Evolutionary conservation across 805 yeast genomes (phyloP).

Genomic region (Candida ipomoeae): DNA sequence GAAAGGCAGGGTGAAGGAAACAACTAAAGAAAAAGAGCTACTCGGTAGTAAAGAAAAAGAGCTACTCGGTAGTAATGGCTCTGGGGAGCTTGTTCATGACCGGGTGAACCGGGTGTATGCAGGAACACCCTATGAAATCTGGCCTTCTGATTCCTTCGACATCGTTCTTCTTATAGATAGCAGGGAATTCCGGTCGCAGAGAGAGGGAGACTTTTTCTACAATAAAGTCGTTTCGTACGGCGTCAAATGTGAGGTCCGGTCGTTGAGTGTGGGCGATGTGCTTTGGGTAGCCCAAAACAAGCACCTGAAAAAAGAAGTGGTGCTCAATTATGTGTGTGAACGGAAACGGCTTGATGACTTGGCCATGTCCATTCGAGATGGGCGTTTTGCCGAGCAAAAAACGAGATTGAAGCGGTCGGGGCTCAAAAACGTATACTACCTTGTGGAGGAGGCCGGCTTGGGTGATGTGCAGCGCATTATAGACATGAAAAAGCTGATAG

Average conservation of each 20-base stretch:
- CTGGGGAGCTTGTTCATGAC: constrained; percentile 20
- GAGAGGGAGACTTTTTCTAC: constrained; percentile 67
- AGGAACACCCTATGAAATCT: constrained; percentile 40
- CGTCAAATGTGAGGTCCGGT: constrained; percentile 47
- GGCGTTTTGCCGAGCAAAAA: constrained; percentile 86
- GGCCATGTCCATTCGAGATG: constrained; percentile 77
- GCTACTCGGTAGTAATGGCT: too few relatives aligned
- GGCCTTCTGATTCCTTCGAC: constrained; percentile 61
- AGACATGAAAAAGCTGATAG: constrained; percentile 59
- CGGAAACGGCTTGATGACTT: constrained; percentile 87
- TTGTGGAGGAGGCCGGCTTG: constrained; percentile 70
- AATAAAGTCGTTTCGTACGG: constrained; percentile 48
- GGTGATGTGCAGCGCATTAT: constrained; percentile 30
- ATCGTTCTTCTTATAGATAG: constrained; percentile 68
- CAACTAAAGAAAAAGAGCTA: neutral
- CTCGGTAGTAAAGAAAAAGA: too few relatives aligned
- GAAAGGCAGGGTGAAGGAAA: neutral
- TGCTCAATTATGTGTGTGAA: constrained; percentile 81
- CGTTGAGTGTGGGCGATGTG: constrained; percentile 81
- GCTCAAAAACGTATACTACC: constrained; percentile 61
- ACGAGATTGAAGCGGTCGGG: constrained; percentile 67
- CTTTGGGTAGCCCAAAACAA: constrained; percentile 80
- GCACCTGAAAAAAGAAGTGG: constrained; percentile 54
- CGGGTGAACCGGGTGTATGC: constrained; percentile 16
- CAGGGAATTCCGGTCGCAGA: constrained; percentile 69